Percentiles rank a stretch among this genome's conserved stretches.
phyloP scores from a whole-genome alignment of 2,329 filamentous ascomycete species.

The Penicillium capsulatum region DNA sequence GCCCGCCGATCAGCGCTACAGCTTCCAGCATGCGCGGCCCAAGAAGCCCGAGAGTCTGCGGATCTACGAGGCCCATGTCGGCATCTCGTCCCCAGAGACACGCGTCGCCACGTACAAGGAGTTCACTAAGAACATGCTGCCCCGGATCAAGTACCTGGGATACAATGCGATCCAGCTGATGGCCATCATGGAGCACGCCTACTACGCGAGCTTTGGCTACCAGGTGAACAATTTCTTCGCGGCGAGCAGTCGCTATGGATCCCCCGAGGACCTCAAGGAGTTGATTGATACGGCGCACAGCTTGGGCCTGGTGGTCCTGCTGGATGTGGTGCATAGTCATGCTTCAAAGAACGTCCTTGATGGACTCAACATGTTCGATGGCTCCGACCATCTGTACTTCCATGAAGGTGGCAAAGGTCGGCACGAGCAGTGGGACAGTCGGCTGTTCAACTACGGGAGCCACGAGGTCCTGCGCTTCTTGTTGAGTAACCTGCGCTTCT shows the following conservation, averaged over 20 bases:
- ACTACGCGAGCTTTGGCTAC: constrained; percentile 98
- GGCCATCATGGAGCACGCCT: constrained; percentile 99
- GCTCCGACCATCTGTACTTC: constrained; percentile 93
- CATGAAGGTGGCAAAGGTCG: constrained; percentile 78
- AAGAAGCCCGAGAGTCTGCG: constrained; percentile 80
- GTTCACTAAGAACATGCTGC: constrained; percentile 88
- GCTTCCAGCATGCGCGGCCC: constrained; percentile 77
- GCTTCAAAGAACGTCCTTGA: constrained; percentile 97
- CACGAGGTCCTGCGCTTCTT: constrained; percentile 96
- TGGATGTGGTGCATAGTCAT: constrained; percentile 96
- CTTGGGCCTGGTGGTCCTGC: constrained; percentile 81
- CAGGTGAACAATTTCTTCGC: constrained; percentile 99
- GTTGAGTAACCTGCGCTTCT: constrained; percentile 91
- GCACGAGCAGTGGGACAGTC: constrained; percentile 93
- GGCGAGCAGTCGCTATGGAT: constrained; percentile 89
- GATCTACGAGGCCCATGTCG: constrained; percentile 98
- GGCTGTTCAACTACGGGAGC: constrained; percentile 92
- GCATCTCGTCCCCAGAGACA: constrained; percentile 87
- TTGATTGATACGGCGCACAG: constrained; percentile 91
- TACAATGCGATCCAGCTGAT: constrained; percentile 99
- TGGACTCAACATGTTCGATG: constrained; percentile 93
- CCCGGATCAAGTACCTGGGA: constrained; percentile 80
- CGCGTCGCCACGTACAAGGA: constrained; percentile 94
- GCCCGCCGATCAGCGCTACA: constrained; percentile 67
- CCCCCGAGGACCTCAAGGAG: constrained; percentile 92